A percentile compares a stretch with the other conserved stretches of the same genome.
Evolutionary conservation across 1,139 yeast species (phyloP).

Genomic region (Yamadazyma aaseri): DNA sequence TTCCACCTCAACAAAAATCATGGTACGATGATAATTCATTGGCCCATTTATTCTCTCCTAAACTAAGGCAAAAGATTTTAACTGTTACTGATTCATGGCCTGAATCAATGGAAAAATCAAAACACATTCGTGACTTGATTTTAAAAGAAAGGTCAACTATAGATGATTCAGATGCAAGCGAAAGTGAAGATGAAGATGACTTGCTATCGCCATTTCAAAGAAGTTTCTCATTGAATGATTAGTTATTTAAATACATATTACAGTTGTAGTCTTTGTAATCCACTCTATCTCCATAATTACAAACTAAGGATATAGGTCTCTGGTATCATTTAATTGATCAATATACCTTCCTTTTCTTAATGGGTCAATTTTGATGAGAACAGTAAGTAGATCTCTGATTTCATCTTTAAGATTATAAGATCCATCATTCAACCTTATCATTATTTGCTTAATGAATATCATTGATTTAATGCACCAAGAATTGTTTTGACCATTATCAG

Average conservation of each 20-base stretch:
- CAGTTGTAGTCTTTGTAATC: background rate
- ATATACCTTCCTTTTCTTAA: slow-evolving; percentile 61
- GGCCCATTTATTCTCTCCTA: slow-evolving; percentile 14
- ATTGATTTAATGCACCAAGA: slow-evolving; percentile 67
- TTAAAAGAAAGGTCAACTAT: slow-evolving; percentile 32
- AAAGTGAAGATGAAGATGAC: slow-evolving; percentile 7
- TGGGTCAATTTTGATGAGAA: slow-evolving; percentile 63
- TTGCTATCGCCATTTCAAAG: slow-evolving; percentile 9
- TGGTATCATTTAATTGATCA: slow-evolving; percentile 31
- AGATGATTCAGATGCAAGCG: slow-evolving; percentile 1
- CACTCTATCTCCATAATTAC: background rate
- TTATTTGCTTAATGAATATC: slow-evolving; percentile 40
- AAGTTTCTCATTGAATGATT: slow-evolving; percentile 7
- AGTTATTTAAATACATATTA: background rate
- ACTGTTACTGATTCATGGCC: slow-evolving; percentile 18
- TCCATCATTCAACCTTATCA: slow-evolving; percentile 15
- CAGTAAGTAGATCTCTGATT: slow-evolving; percentile 31
- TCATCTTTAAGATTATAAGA: slow-evolving; percentile 20
- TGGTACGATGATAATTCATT: slow-evolving; percentile 31
- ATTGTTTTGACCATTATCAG: slow-evolving; percentile 61
- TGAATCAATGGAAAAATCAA: slow-evolving; percentile 24
- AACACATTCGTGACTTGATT: slow-evolving; percentile 23
- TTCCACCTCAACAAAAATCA: slow-evolving; percentile 42
- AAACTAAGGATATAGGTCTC: slow-evolving; percentile 7
- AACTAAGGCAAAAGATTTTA: slow-evolving; percentile 11